Evolutionary conservation across 192 early-diverging fungal genomes (phyloP).

Genomic region (Coemansia sp.): DNA sequence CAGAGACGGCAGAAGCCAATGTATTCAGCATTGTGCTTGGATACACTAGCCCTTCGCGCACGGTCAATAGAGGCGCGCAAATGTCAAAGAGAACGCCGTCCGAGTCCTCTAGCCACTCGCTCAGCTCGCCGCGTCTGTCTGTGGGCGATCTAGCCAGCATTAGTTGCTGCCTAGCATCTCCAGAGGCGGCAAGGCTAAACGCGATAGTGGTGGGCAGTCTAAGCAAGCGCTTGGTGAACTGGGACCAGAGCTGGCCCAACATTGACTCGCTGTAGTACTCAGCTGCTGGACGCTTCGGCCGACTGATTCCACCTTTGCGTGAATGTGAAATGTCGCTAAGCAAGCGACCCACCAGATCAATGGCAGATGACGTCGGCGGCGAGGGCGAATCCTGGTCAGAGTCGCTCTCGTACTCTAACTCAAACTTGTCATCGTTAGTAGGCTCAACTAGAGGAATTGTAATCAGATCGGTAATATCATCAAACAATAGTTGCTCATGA

Average conservation of each 20-base stretch:
- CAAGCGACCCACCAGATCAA: slow-evolving; percentile 21
- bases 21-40: slow-evolving; percentile 22
- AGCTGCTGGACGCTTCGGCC: not conserved
- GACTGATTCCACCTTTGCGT: not conserved
- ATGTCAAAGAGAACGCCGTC: slow-evolving; percentile 15
- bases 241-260: slow-evolving; percentile 23
- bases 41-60: slow-evolving; percentile 1
- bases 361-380: not conserved
- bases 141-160: not conserved
- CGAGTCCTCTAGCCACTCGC: slow-evolving; percentile 19
- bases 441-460: slow-evolving; percentile 5
- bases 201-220: slow-evolving; percentile 13
- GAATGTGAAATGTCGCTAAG: slow-evolving; percentile 18
- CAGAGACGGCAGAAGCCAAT: slow-evolving; percentile 14
- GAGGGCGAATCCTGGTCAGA: not conserved
- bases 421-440: not conserved
- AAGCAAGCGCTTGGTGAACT: slow-evolving; percentile 22
- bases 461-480: not conserved
- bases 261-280: slow-evolving; percentile 23
- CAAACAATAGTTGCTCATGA: not conserved
- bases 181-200: slow-evolving; percentile 2
- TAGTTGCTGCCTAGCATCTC: not conserved
- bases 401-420: not conserved
- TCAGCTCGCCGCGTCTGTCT: slow-evolving; percentile 1
- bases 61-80: slow-evolving; percentile 25